phyloP scores from a whole-genome alignment of 2,329 filamentous ascomycete genomes.

The Pseudogymnoascus sp. region DNA sequence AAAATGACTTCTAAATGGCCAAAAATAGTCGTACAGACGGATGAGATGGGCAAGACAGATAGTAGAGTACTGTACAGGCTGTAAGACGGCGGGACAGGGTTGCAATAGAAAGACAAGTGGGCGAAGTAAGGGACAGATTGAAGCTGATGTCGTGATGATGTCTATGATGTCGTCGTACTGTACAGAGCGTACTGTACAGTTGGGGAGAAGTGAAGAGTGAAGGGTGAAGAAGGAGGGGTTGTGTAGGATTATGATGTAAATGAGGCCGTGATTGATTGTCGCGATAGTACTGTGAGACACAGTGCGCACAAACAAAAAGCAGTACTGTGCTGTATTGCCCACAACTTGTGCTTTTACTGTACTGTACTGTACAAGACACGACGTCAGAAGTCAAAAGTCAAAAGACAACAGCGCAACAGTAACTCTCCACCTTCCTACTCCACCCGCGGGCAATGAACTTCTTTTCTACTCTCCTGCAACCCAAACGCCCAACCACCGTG shows the following conservation, averaged over 20 bases:
- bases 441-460: not conserved
- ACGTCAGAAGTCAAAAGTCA: not conserved
- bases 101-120: not conserved
- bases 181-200: not conserved
- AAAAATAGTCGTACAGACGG: not conserved
- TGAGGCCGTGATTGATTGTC: not conserved
- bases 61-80: not conserved
- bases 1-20: not conserved
- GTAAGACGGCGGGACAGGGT: not conserved
- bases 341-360: no score
- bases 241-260: not conserved
- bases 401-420: not conserved
- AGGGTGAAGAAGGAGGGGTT: not conserved
- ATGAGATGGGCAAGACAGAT: not conserved
- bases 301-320: not conserved
- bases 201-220: not conserved
- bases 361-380: not conserved
- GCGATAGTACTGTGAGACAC: not conserved
- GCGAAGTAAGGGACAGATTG: not conserved
- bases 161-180: not conserved
- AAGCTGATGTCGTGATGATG: not conserved
- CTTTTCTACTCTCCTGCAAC: not conserved
- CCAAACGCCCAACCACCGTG: not conserved
- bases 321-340: not conserved
- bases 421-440: conserved; percentile 1